These are phyloP conservation scores for Hymenoscyphus repandus DNA, from an alignment of 2,329 filamentous ascomycete species.

Conservation along the genomic window DNA sequence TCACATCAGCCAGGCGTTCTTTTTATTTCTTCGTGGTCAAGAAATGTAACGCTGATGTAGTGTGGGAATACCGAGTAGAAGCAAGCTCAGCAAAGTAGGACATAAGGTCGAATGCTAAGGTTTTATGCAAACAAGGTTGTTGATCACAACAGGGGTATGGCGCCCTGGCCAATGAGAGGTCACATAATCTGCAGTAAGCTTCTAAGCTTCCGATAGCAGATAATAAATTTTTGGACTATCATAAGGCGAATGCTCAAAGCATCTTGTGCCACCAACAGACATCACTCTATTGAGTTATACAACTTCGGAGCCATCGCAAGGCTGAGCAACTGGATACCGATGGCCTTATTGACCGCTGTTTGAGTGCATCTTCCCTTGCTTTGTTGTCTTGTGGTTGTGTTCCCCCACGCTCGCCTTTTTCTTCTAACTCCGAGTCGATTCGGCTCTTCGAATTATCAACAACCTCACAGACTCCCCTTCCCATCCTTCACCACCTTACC, in stretches of 20 bases:
- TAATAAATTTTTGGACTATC: no score
- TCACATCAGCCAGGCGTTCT: no score
- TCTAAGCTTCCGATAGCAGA: no score
- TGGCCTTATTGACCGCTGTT: neutral
- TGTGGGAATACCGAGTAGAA: no score
- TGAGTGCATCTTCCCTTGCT: neutral
- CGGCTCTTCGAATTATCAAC: neutral
- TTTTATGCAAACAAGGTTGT: no score
- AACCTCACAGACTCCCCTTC: neutral
- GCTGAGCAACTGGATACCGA: neutral
- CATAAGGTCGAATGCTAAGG: no score
- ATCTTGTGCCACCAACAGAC: neutral
- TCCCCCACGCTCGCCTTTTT: neutral
- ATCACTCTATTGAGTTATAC: neutral
- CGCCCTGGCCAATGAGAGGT: no score
- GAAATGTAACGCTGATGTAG: no score
- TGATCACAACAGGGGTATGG: no score
- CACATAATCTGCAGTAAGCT: no score
- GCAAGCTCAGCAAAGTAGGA: no score
- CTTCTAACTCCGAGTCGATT: neutral
- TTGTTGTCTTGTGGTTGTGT: neutral
- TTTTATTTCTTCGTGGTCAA: no score
- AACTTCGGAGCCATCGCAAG: neutral
- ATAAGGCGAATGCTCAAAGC: neutral
- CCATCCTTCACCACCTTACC: neutral